Conservation (phyloP, 169 alveolate genomes). For the Cryptosporidium canis region DNA sequence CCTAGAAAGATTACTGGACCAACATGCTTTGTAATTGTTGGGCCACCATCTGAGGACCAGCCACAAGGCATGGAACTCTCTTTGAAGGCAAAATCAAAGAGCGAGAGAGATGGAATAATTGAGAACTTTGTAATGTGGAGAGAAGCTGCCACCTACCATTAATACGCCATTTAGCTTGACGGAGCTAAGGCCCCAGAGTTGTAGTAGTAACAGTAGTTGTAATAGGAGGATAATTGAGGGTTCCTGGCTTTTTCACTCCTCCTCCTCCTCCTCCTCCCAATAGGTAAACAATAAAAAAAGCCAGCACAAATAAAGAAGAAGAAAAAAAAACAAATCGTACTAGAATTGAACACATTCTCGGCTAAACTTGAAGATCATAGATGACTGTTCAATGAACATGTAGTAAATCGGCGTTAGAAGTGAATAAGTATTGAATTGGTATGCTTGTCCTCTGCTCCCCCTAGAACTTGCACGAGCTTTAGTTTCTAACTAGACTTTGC, state of each 20-base stretch:
- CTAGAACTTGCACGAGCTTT: neutral
- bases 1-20: constrained; percentile 86
- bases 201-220: too few species aligned
- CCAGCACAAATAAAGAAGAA: too few species aligned
- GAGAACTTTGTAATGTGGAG: constrained; percentile 91
- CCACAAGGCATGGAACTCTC: constrained; percentile 90
- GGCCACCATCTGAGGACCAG: constrained; percentile 91
- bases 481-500: too few species aligned
- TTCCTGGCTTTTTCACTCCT: too few species aligned
- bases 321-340: neutral
- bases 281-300: too few species aligned
- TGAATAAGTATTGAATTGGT: neutral
- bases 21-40: constrained; percentile 83
- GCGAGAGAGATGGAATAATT: constrained; percentile 88
- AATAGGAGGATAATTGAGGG: too few species aligned
- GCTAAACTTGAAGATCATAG: neutral
- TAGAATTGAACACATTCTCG: constrained; percentile 7
- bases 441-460: neutral
- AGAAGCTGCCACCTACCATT: constrained; percentile 91
- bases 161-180: too few species aligned
- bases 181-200: too few species aligned
- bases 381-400: neutral
- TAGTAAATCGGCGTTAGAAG: neutral
- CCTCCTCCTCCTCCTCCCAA: too few species aligned
- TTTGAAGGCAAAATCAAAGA: constrained; percentile 84